Conservation (phyloP, 2,329 filamentous ascomycete species). For the Colletotrichum spinosum region DNA sequence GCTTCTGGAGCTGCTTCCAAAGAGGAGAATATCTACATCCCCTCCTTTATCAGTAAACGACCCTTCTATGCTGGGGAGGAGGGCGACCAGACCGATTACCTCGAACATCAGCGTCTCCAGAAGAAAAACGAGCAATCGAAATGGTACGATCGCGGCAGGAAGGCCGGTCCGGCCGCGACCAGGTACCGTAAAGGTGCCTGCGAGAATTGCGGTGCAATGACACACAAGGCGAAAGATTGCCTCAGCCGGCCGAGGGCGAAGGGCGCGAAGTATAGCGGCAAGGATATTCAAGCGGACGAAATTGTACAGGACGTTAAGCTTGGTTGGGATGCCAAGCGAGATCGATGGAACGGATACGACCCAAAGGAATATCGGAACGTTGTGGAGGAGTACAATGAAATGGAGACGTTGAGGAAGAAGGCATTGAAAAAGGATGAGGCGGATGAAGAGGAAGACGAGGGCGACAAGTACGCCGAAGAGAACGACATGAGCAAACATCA, state of each 20-base stretch:
- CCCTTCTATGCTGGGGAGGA: constrained; percentile 93
- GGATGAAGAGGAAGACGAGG: constrained; percentile 66
- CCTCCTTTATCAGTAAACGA: constrained; percentile 96
- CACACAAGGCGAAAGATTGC: constrained; percentile 95
- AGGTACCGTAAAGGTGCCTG: constrained; percentile 98
- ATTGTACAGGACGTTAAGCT: constrained; percentile 85
- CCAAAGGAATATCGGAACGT: constrained; percentile 85
- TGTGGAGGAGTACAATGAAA: constrained; percentile 88
- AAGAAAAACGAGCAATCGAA: constrained; percentile 80
- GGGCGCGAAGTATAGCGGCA: constrained; percentile 92
- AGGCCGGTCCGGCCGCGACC: constrained; percentile 86
- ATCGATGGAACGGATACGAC: constrained; percentile 99
- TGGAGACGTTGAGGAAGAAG: constrained; percentile 79
- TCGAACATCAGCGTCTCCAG: constrained; percentile 93
- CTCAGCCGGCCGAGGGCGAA: constrained; percentile 87
- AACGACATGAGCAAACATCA: constrained; percentile 97
- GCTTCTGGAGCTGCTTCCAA: constrained; percentile 65
- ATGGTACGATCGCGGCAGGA: constrained; percentile 95
- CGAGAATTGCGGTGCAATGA: constrained; percentile 98
- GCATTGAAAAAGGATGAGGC: constrained; percentile 59
- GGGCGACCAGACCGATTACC: constrained; percentile 84
- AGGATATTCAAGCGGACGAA: constrained; percentile 94
- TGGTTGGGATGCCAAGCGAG: constrained; percentile 96
- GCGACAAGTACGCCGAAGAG: constrained; percentile 89
- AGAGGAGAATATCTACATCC: constrained; percentile 98